A percentile compares a stretch with the other conserved stretches of the same genome.
phyloP scores from a whole-genome alignment of 129 eudicot genomes.

The Kitagawia praeruptora region DNA sequence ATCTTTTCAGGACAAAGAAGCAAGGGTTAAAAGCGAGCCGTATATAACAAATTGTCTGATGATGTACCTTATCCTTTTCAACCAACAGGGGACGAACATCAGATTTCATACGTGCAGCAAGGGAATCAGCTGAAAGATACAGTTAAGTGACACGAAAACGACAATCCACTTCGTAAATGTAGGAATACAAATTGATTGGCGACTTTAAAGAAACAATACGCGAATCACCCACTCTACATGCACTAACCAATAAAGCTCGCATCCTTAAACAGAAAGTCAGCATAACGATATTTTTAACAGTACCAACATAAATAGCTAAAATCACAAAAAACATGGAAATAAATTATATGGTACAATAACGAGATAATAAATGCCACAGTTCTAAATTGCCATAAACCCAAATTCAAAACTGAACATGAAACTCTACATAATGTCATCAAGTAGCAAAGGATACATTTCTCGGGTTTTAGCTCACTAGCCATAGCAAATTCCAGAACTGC shows the following conservation, averaged over 20 bases:
- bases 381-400: background rate
- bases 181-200: background rate
- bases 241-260: background rate
- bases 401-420: background rate
- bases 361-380: background rate
- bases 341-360: background rate
- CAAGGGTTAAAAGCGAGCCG: too few species aligned
- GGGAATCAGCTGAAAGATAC: constrained; percentile 31
- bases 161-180: background rate
- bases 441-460: constrained; percentile 45
- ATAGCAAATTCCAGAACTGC: constrained; percentile 21
- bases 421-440: background rate
- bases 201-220: background rate
- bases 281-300: background rate
- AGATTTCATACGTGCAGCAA: constrained; percentile 36
- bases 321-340: background rate
- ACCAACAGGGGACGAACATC: constrained; percentile 25
- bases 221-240: background rate
- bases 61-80: constrained; percentile 37
- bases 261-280: background rate
- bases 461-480: constrained; percentile 60
- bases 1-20: background rate
- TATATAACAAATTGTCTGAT: background rate
- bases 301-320: background rate
- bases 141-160: constrained; percentile 19